Evolutionary conservation across 192 early-diverging fungal species (phyloP).

Genomic region (Backusella australiensis): DNA sequence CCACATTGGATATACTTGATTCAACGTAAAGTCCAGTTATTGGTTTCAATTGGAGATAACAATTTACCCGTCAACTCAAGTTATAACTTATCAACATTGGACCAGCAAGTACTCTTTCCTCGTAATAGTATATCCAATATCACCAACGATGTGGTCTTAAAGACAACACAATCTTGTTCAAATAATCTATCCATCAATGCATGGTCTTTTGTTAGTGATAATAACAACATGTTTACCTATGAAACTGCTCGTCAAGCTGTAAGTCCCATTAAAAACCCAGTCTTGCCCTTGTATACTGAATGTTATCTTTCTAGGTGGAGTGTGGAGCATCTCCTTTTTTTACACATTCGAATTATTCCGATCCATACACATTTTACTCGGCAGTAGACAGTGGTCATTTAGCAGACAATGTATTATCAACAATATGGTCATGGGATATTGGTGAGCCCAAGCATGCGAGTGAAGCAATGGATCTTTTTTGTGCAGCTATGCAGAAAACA

Average conservation of each 20-base stretch:
- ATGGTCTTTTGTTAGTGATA: neutral
- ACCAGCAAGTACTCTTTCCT: neutral
- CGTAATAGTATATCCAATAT: neutral
- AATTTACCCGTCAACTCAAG: neutral
- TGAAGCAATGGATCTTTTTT: neutral
- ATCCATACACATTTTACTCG: neutral
- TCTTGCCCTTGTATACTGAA: no score
- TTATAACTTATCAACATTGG: neutral
- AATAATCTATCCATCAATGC: neutral
- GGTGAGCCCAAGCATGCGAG: neutral
- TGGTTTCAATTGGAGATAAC: conserved; percentile 23
- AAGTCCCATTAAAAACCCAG: no score
- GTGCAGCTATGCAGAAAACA: conserved; percentile 16
- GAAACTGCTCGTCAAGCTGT: neutral
- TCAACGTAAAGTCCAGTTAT: conserved; percentile 8
- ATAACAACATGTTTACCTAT: neutral
- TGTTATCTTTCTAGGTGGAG: neutral
- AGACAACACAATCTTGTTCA: neutral
- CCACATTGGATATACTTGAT: conserved; percentile 22
- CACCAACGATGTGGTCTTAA: neutral
- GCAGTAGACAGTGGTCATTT: neutral
- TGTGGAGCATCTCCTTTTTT: conserved; percentile 27
- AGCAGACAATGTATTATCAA: conserved; percentile 3
- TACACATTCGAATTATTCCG: neutral
- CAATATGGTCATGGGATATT: conserved; percentile 36